Base-by-base conservation (phyloP, 345 rosid genomes). In the Populus tremula region DNA sequence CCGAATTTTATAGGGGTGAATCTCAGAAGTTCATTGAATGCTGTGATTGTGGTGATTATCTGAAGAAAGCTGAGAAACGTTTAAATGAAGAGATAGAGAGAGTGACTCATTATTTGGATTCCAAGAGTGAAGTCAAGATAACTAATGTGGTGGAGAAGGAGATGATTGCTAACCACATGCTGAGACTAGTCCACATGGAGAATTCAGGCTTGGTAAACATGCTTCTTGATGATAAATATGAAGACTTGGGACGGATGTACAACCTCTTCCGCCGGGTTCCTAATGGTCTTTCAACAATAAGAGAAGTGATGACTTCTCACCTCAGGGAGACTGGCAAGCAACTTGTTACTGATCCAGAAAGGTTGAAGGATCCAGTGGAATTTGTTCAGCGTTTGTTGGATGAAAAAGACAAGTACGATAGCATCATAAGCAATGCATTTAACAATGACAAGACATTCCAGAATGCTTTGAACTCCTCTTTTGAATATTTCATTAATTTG, bases 81-180 rank as follows among this genome's bases (percentile, higher is more conserved):
- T 81, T 96, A 18, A 93, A 88, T 74, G 99, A 96, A 86, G 99
- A 96, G 88, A 92, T 91, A 69, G 99, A 96, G 78, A 91, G 99
- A 85, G 99, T 96, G 72, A 82, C 87, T 2, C 97, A 96, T 79
- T 96, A 93, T 87, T 80, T 96, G 92, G 99, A 96, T 83, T 78
- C 82, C 73, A 91, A 85, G 89, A 96, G 98, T 70, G 99, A 96
- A 82, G 87, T 79, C 69, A 96, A 90, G 92, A 96, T 96, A 82
- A 93, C 94, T 67, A 87, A 85, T 79, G 99, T 92, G 80, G 99
- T 96, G 84, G 99, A 96, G 88, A 93, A 86, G 86, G 98, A 93
- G 90, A 96, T 93, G 99, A 93, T 96, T 76, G 97, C 93, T 67
- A 96, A 88, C 85, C 99, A 96, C 94, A 93, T 96, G 99, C 87